phyloP scores from a whole-genome alignment of 2,329 filamentous ascomycete species.

The Cladosporium austrohemisphaericum region DNA sequence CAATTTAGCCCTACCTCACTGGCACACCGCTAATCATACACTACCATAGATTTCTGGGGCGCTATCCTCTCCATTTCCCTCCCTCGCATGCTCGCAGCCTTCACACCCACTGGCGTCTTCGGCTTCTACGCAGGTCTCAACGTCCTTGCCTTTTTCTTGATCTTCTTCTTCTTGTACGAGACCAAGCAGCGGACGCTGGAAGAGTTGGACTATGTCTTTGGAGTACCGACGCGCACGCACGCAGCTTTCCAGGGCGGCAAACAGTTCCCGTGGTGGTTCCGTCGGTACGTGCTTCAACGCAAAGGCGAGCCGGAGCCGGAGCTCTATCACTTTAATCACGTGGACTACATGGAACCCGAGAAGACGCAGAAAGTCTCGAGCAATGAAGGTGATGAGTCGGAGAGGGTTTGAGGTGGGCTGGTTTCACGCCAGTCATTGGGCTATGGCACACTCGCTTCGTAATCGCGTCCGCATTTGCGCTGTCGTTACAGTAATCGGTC shows the following conservation, averaged over 20 bases:
- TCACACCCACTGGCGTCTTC: conserved; percentile 54
- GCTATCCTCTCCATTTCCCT: conserved; percentile 50
- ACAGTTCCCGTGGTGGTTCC: conserved; percentile 43
- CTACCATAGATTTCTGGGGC: conserved; percentile 41
- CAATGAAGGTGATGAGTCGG: too few species aligned
- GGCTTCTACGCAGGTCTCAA: conserved; percentile 60
- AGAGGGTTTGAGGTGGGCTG: too few species aligned
- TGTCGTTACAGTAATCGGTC: too few species aligned
- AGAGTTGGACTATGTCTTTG: conserved; percentile 48
- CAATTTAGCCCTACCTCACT: too few species aligned
- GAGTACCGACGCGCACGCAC: conserved; percentile 43
- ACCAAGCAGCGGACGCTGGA: conserved; percentile 45
- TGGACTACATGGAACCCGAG: too few species aligned
- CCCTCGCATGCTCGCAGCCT: conserved; percentile 44
- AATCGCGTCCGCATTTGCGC: too few species aligned
- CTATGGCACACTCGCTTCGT: too few species aligned
- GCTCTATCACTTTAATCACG: conserved; percentile 40
- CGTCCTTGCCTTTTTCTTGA: conserved; percentile 57
- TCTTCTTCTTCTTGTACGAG: conserved; percentile 51
- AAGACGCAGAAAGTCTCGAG: too few species aligned
- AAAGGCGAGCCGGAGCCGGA: conserved; percentile 19
- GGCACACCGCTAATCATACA: neutral
- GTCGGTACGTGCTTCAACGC: conserved; percentile 23
- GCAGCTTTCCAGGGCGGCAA: conserved; percentile 25
- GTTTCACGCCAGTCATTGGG: too few species aligned